These are phyloP conservation scores for Flaveria linearis DNA, from an alignment of 129 eudicot species.

Conservation along the genomic window DNA sequence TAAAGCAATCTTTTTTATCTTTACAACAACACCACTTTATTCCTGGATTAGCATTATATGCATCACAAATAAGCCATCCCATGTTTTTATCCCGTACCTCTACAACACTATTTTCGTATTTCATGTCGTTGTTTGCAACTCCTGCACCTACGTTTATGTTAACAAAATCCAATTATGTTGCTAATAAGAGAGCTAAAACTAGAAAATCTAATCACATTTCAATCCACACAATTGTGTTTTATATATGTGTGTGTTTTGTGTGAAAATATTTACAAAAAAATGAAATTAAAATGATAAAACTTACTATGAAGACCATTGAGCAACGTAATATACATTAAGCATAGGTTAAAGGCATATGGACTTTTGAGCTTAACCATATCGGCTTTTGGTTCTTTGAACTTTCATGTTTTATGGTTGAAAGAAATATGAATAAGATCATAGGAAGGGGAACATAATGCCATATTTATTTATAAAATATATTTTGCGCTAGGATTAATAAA, in stretches of 20 bases:
- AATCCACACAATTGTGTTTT: neutral
- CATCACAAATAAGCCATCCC: neutral
- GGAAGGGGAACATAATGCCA: no score
- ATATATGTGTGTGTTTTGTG: no score
- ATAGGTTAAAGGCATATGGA: neutral
- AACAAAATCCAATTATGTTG: no score
- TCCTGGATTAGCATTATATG: neutral
- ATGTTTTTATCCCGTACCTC: neutral
- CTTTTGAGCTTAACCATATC: neutral
- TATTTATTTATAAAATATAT: no score
- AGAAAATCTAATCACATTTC: no score
- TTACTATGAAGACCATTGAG: neutral
- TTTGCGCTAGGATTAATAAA: no score
- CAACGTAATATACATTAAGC: neutral
- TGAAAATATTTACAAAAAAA: no score
- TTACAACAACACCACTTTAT: conserved; percentile 2
- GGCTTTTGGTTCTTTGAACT: neutral
- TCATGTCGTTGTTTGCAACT: neutral
- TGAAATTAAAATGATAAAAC: neutral
- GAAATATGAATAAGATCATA: neutral
- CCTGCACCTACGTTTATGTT: neutral
- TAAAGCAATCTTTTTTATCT: neutral
- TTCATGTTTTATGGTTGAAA: neutral
- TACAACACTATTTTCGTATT: neutral
- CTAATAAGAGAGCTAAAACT: neutral